These are phyloP conservation scores for Globisporangium middletonii DNA, from an alignment of 352 stramenopile species.

Conservation along the genomic window DNA sequence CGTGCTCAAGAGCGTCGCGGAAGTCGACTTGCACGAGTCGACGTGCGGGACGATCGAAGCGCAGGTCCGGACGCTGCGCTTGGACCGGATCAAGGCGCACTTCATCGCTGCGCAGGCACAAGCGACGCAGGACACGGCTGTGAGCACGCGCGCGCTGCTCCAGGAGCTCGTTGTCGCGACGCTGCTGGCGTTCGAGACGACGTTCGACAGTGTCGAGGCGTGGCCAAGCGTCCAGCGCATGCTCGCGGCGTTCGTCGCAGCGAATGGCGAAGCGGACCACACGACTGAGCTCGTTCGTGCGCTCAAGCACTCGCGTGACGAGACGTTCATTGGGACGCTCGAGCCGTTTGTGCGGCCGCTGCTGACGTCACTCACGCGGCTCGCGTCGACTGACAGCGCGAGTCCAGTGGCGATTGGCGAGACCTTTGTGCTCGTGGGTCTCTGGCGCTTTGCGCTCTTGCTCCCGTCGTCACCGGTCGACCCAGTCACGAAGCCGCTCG, in stretches of 20 bases:
- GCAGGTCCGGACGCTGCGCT: conserved; percentile 33
- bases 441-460: conserved; percentile 92
- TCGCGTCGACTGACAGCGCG: not conserved
- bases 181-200: conserved; percentile 47
- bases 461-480: conserved; percentile 94
- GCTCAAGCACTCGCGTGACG: conserved; percentile 15
- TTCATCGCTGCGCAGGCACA: conserved; percentile 23
- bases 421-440: conserved; percentile 87
- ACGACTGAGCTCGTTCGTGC: conserved; percentile 1
- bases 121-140: conserved; percentile 13
- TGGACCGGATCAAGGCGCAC: conserved; percentile 48
- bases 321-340: conserved; percentile 8
- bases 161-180: conserved; percentile 44
- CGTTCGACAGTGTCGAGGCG: conserved; percentile 19
- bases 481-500: conserved; percentile 89
- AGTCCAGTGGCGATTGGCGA: conserved; percentile 36
- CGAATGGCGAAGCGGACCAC: not conserved
- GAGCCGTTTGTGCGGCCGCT: conserved; percentile 11
- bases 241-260: conserved; percentile 1
- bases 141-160: conserved; percentile 22
- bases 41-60: conserved; percentile 48
- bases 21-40: conserved; percentile 57
- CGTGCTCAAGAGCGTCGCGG: conserved; percentile 46
- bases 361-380: conserved; percentile 1
- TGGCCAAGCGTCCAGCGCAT: conserved; percentile 24